Conservation (phyloP, 352 stramenopile species). For the Phytopythium helicoides region DNA sequence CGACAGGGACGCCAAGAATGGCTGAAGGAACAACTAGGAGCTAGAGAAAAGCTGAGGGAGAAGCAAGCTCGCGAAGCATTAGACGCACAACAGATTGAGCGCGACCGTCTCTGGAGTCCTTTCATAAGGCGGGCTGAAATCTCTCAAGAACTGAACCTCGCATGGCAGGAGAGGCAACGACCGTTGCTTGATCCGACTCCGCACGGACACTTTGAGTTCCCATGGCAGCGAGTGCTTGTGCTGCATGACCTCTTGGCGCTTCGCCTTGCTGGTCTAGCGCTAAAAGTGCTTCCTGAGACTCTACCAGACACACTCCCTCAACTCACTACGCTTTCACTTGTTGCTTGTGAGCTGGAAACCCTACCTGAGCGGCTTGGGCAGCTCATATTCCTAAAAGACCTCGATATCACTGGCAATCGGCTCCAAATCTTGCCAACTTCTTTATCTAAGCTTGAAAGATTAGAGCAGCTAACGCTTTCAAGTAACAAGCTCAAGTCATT, state of each 20-base stretch:
- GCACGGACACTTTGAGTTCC: conserved; percentile 59
- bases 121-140: conserved; percentile 30
- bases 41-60: conserved; percentile 38
- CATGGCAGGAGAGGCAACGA: conserved; percentile 41
- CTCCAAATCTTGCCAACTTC: conserved; percentile 43
- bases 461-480: conserved; percentile 46
- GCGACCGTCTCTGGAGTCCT: conserved; percentile 47
- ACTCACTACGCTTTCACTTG: conserved; percentile 50
- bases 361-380: conserved; percentile 45
- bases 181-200: conserved; percentile 6
- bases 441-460: conserved; percentile 28
- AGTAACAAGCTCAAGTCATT: conserved; percentile 49
- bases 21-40: conserved; percentile 42
- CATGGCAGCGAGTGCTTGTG: conserved; percentile 39
- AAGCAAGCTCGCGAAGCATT: conserved; percentile 26
- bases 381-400: conserved; percentile 29
- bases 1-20: conserved; percentile 38
- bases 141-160: conserved; percentile 62
- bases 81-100: conserved; percentile 23
- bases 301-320: conserved; percentile 24
- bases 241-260: conserved; percentile 46
- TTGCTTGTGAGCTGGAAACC: conserved; percentile 38
- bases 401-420: conserved; percentile 68
- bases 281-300: conserved; percentile 26
- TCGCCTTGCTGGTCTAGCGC: conserved; percentile 46